Evolutionary conservation across 208 protist species (phyloP), one percentile per base, ranked within the genome.

Genomic region (Borovskyia barvae): DNA sequence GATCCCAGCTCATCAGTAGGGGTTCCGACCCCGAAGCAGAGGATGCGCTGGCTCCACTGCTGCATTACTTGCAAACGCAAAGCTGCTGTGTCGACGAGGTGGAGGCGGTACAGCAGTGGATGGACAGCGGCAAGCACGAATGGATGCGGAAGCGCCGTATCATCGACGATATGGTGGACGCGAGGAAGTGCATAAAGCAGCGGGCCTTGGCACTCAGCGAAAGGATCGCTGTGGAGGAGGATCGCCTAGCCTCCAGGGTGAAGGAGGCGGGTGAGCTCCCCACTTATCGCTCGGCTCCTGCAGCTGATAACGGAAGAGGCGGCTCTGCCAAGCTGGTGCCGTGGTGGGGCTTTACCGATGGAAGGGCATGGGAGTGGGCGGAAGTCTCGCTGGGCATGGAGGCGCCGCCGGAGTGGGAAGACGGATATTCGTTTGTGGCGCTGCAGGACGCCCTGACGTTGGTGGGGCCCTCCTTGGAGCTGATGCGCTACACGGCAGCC

Each of bases 401-500:
- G 0, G 28, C 45, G 12, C 28, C 22, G 7, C 9, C 5, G 15
- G 5, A 11, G 12, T 12, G 7, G 32, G 14, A 2, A 3, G 15
- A n/a, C 5, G 53, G 40, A 2, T 69, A 67, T 33, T 8, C 15
- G 7, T 66, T 75, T 35, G 3, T n/a, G 7, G 63, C 48, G 17
- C 24, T 68, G 42, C 35, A 28, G 14, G 55, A 61, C 19, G 20
- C 56, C 8, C 24, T 68, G 5, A 39, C 46, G 28, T 5, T 56
- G n/a, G 45, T 70, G 5, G 62, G 42, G 5, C 62, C 69, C 5
- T 70, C 57, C 17, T 54, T 75, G 17, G 61, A 35, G 11, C 3
- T 15, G 8, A 75, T 75, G 69, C 51, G 55, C 12, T 43, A 50
- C 22, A 51, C 53, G 4, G 62, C 55, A 5, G 62, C 69, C 15